phyloP scores from a whole-genome alignment of 345 rosid genomes.

The Melaleuca alternifolia region DNA sequence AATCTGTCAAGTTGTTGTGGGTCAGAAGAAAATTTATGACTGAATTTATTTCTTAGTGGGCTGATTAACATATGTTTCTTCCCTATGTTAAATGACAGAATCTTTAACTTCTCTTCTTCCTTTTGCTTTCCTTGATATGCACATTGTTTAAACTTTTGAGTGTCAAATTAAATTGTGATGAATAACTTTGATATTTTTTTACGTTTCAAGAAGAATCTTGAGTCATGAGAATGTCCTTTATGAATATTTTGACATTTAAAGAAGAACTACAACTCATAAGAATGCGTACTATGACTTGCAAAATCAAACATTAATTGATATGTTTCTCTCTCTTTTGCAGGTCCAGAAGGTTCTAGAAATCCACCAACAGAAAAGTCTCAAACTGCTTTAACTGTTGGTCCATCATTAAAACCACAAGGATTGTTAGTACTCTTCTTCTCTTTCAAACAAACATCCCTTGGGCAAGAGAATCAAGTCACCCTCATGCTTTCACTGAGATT shows the following conservation, averaged over 20 bases:
- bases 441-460: neutral
- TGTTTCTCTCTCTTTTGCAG: slow-evolving; percentile 21
- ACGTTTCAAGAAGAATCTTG: neutral
- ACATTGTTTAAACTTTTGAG: neutral
- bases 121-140: neutral
- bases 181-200: neutral
- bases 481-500: neutral
- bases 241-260: neutral
- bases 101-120: neutral
- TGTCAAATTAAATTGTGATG: neutral
- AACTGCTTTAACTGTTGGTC: slow-evolving; percentile 76
- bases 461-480: neutral
- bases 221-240: neutral
- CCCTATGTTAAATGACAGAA: neutral
- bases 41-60: neutral
- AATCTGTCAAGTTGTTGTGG: neutral
- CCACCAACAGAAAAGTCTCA: slow-evolving; percentile 39
- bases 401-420: slow-evolving; percentile 58
- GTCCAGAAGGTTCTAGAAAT: slow-evolving; percentile 49
- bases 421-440: slow-evolving; percentile 26
- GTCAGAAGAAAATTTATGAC: neutral
- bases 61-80: neutral
- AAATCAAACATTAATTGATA: neutral
- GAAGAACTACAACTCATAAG: neutral
- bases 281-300: neutral